Evolutionary conservation across 2,329 filamentous ascomycete species (phyloP).

Genomic region (Colletotrichum melonis): DNA sequence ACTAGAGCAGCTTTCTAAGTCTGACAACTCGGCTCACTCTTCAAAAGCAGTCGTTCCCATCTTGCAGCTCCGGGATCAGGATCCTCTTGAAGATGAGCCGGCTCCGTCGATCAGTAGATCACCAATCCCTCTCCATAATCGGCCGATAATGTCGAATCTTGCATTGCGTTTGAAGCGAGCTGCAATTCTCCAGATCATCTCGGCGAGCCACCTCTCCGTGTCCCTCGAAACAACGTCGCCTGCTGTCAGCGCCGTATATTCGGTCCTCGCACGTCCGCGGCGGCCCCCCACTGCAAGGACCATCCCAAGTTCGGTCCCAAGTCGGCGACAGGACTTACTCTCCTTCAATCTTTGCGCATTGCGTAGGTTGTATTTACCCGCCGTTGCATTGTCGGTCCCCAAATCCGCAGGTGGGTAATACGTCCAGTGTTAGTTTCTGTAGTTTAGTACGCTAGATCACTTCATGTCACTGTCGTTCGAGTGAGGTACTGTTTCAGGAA

Average conservation of each 20-base stretch:
- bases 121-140: background rate
- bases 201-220: background rate
- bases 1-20: background rate
- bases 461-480: background rate
- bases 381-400: background rate
- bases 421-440: background rate
- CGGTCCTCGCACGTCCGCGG: background rate
- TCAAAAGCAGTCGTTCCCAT: background rate
- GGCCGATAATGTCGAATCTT: background rate
- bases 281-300: background rate
- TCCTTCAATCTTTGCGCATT: background rate
- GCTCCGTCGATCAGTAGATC: slow-evolving; percentile 23
- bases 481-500: no score
- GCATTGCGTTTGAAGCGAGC: background rate
- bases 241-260: background rate
- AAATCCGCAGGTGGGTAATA: background rate
- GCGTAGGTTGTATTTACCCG: background rate
- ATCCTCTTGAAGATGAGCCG: background rate
- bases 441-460: background rate
- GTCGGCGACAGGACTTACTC: background rate
- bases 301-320: slow-evolving; percentile 6
- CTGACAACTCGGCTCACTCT: background rate
- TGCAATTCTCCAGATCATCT: slow-evolving; percentile 1
- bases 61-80: background rate
- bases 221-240: background rate